Base-by-base conservation (phyloP, 768 basidiomycete genomes). In the Kwoniella europaea region DNA sequence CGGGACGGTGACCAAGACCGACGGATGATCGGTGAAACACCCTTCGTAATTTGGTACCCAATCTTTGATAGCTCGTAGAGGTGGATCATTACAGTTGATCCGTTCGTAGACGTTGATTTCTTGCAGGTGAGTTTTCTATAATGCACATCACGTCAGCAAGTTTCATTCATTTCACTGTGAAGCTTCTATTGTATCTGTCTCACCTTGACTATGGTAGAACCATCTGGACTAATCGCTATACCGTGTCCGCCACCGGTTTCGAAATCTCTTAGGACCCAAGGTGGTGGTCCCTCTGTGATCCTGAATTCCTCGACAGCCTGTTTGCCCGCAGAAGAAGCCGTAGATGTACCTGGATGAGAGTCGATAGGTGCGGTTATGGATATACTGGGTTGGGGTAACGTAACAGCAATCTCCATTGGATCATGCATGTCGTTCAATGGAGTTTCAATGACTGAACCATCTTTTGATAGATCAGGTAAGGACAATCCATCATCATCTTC, bases 191-290 rank as follows among this genome's bases (percentile, higher is more conserved):
- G 27, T 27, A 27, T 27, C 27, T 27, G 27, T 27, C 64, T 65
- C 52, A 67, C 66, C 50, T 67, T 67, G 22, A 67, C 18, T 2
- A 67, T 29, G 16, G 18, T 24, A 18, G 16, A 42, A 18, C 42
- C 57, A 20, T 46, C 44, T 22, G 56, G 41, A 46, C 46, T 60
- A 18, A 52, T 20, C 13, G 22, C 16, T 20, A 67, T 53, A 10
- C 66, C 57, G 20, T 67, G 66, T 59, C 66, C 66, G 53, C 66
- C 66, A 22, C 54, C 54, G 4, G 64, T 65, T 7, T 65, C 64
- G 9, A 65, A 44, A 0, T 65, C 54, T 13, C 15, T 29, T 20
- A 50, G 46, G 27, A 27, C 22, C 24, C 35, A 60, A 27, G 58
- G 24, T 60, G 58, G 58, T 6, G 58, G 41, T 15, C 27, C 27